phyloP scores from a whole-genome alignment of 371 early-diverging fungal genomes.

The Chytridiales sp. region DNA sequence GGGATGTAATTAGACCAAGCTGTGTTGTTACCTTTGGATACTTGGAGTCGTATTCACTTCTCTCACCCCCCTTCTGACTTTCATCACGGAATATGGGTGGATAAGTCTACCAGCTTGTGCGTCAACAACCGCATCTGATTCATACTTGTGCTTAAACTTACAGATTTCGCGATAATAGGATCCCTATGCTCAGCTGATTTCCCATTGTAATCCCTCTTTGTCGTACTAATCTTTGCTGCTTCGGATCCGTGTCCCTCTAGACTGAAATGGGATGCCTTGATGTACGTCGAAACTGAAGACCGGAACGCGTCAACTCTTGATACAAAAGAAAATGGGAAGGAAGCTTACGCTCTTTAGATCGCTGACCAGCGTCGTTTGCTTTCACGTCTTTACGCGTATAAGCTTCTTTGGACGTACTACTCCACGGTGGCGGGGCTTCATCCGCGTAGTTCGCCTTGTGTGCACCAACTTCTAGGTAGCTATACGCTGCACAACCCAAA shows the following conservation, averaged over 20 bases:
- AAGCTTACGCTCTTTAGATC: conserved; percentile 14
- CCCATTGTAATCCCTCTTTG: conserved; percentile 27
- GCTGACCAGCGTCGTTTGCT: background rate
- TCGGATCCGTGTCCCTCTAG: conserved; percentile 27
- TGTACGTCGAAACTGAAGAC: conserved; percentile 27
- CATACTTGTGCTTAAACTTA: background rate
- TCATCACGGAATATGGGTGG: conserved; percentile 37
- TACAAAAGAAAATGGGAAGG: background rate
- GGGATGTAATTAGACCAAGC: background rate
- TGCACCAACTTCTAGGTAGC: conserved; percentile 25
- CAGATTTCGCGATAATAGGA: background rate
- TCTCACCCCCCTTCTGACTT: background rate
- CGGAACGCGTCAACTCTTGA: background rate
- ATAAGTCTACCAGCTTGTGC: conserved; percentile 11
- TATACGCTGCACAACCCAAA: conserved; percentile 7
- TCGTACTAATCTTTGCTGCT: conserved; percentile 18
- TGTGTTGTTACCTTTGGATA: conserved; percentile 10
- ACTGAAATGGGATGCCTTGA: conserved; percentile 27
- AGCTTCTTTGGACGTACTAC: conserved; percentile 33
- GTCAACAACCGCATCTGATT: background rate
- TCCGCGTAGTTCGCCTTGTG: conserved; percentile 37
- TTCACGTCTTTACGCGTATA: conserved; percentile 23
- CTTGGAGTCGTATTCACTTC: conserved; percentile 9
- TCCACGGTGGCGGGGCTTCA: conserved; percentile 37
- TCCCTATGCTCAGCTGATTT: conserved; percentile 2